Evolutionary conservation across 192 early-diverging fungal genomes (phyloP), one percentile per base, ranked within the genome.

Genomic region (Coemansia sp.): DNA sequence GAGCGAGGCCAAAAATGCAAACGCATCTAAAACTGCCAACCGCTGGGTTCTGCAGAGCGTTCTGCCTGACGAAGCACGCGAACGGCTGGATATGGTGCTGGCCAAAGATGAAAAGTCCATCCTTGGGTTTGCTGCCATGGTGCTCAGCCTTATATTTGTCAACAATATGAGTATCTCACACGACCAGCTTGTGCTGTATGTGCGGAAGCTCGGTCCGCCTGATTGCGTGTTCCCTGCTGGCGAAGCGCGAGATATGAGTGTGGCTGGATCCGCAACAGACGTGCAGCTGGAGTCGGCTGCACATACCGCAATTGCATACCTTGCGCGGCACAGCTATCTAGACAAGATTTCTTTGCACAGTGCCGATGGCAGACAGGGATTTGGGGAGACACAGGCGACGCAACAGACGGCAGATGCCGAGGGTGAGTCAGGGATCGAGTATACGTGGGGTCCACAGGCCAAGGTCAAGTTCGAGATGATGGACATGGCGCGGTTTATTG

Each of bases 401-500:
- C 71, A 79, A 37, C 61, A 55, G 32, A 55, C 63, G 4, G 62
- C 59, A 11, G 57, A 14, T 39, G 69, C 43, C 23, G 62, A 58
- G 1, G 21, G 23, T 12, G 74, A 72, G 15, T 19, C 43, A 5
- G 63, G 60, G 9, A 23, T 69, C 32, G 66, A 73, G 45, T 76
- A 76, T 35, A 72, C 69, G 7, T 82, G 79, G 79, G 78, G 79
- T 0, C 79, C 79, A 9, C 47, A 60, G 53, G 79, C 79, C 21
- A 72, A 69, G 45, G 63, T 59, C 56, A 50, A 55, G 19, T 82
- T 82, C 38, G 45, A 68, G 64, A 73, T 70, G 35, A 55, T 75
- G 25, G 79, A 82, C 19, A 82, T 82, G 69, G 73, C 64, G 6
- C 73, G 70, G 51, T 76, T 82, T 39, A 72, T 82, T 19, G 79